Conservation (phyloP, 2,329 filamentous ascomycete species). For the Colletotrichum plurivorum region DNA sequence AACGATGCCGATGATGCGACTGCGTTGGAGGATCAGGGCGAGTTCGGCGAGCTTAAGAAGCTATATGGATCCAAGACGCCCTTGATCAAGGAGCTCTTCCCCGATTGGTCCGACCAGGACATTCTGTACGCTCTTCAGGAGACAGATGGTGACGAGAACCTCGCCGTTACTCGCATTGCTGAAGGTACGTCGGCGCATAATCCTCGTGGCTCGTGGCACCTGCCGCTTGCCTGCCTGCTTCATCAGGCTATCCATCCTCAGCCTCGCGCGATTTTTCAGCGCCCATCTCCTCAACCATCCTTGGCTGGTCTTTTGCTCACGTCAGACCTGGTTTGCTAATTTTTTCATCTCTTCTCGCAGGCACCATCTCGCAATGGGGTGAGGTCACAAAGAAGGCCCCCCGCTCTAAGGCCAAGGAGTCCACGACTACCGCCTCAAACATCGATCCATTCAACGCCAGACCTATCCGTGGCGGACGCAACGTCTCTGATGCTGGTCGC, state of each 20-base stretch:
- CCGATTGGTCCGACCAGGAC: constrained; percentile 95
- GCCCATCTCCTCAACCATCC: not conserved
- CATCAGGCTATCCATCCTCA: constrained; percentile 34
- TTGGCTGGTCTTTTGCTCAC: not conserved
- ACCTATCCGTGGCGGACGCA: constrained; percentile 72
- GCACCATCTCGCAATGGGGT: constrained; percentile 85
- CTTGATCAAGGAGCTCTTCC: constrained; percentile 92
- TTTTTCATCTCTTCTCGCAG: constrained; percentile 56
- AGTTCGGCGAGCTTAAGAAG: constrained; percentile 93
- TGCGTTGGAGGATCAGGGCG: constrained; percentile 83
- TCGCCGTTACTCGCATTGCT: constrained; percentile 83
- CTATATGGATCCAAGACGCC: constrained; percentile 84
- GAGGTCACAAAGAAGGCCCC: constrained; percentile 86
- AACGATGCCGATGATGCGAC: constrained; percentile 70
- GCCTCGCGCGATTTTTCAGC: constrained; percentile 6
- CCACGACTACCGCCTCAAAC: constrained; percentile 64
- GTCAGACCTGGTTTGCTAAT: constrained; percentile 46
- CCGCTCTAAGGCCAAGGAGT: constrained; percentile 80
- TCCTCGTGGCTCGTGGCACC: not conserved
- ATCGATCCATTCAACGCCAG: constrained; percentile 63
- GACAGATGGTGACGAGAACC: constrained; percentile 82
- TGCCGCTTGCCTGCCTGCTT: constrained; percentile 5
- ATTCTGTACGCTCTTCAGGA: constrained; percentile 94
- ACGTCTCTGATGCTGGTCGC: constrained; percentile 70
- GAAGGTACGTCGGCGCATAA: constrained; percentile 70